Evolutionary conservation across 306 rosid species (phyloP).

Genomic region (Pyrus communis): DNA sequence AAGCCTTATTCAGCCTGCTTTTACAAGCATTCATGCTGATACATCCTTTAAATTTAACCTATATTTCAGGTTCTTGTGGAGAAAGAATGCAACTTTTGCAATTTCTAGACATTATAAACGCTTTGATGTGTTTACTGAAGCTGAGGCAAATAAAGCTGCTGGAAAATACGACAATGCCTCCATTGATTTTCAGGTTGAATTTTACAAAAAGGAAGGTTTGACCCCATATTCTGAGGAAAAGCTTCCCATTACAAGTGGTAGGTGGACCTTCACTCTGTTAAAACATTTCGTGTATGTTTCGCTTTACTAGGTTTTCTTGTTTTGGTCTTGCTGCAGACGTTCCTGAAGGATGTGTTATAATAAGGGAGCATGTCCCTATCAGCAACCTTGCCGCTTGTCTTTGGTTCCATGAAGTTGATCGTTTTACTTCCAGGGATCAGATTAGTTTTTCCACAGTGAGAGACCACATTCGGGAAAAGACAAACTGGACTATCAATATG

Average conservation of each 20-base stretch:
- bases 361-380: slow-evolving; percentile 83
- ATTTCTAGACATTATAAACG: slow-evolving; percentile 94
- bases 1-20: background rate
- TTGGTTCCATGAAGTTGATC: slow-evolving; percentile 98
- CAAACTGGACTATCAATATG: slow-evolving; percentile 70
- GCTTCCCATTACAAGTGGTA: slow-evolving; percentile 92
- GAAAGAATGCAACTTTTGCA: slow-evolving; percentile 86
- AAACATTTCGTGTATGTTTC: background rate
- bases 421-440: slow-evolving; percentile 95
- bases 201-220: slow-evolving; percentile 84
- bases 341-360: slow-evolving; percentile 92
- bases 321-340: slow-evolving; percentile 64
- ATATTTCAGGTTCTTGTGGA: slow-evolving; percentile 81
- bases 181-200: slow-evolving; percentile 77
- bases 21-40: background rate
- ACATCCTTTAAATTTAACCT: background rate
- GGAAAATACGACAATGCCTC: slow-evolving; percentile 76
- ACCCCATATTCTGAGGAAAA: slow-evolving; percentile 78
- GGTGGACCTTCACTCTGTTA: slow-evolving; percentile 22
- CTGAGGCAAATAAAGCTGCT: slow-evolving; percentile 98
- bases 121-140: slow-evolving; percentile 84
- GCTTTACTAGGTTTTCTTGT: slow-evolving; percentile 10
- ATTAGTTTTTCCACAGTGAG: slow-evolving; percentile 76
- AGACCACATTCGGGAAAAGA: slow-evolving; percentile 55
- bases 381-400: slow-evolving; percentile 90